Conservation (phyloP, 441 rosid species). For the Croton laevigatus region DNA sequence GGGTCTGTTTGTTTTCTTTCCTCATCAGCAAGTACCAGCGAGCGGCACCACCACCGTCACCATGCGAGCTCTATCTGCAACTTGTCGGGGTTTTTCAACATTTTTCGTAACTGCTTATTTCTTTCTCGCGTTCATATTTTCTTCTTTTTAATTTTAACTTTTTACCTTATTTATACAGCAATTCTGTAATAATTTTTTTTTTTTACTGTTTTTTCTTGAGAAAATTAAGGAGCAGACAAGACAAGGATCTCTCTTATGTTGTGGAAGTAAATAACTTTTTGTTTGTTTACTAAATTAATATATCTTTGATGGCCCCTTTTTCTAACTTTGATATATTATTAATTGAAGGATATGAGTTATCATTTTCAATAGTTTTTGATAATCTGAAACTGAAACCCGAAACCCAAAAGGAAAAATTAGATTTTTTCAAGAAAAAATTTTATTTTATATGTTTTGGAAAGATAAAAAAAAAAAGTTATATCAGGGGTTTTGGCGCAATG, state of each 20-base stretch:
- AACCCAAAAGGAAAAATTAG: too few species aligned
- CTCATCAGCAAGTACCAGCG: not conserved
- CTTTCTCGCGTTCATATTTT: not conserved
- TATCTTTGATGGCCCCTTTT: constrained; percentile 17
- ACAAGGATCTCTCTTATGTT: not conserved
- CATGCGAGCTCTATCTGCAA: not conserved
- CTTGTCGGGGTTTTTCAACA: constrained; percentile 1
- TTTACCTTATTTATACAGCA: too few species aligned
- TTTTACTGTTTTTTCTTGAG: not conserved
- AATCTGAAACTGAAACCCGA: too few species aligned
- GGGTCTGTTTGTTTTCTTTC: not conserved
- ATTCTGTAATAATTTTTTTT: not conserved
- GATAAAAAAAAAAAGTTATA: too few species aligned
- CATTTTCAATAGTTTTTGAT: too few species aligned
- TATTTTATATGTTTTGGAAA: too few species aligned
- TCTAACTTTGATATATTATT: too few species aligned
- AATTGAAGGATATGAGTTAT: too few species aligned
- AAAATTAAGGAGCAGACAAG: constrained; percentile 2
- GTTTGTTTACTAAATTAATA: not conserved
- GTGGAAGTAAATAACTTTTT: not conserved
- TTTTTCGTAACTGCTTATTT: not conserved
- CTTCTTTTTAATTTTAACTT: too few species aligned
- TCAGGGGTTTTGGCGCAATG: too few species aligned
- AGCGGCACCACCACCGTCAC: not conserved
- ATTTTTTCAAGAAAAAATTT: too few species aligned